Conservation (phyloP, 2,329 filamentous ascomycete species). For the Ophiostoma novo-ulmi region DNA sequence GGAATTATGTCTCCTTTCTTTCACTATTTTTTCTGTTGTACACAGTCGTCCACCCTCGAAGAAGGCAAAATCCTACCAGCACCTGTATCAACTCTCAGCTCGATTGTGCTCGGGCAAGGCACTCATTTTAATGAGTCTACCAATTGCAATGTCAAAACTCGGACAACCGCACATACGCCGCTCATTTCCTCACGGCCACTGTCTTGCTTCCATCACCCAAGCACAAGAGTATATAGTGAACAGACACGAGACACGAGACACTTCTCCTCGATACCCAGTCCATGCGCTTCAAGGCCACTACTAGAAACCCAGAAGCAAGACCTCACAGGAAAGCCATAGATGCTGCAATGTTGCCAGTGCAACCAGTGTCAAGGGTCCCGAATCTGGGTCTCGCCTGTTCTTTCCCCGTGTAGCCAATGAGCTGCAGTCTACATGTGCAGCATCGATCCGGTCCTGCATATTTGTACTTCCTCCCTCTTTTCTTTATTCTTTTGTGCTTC, state of each 20-base stretch:
- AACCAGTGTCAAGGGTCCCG: conserved; percentile 11
- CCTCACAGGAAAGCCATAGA: conserved; percentile 2
- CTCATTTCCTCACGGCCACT: conserved; percentile 6
- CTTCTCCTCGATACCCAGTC: background rate
- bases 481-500: background rate
- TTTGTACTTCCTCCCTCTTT: background rate
- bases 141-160: background rate
- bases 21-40: background rate
- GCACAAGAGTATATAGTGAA: background rate
- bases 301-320: background rate
- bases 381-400: conserved; percentile 23
- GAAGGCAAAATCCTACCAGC: background rate
- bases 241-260: background rate
- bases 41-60: background rate
- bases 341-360: conserved; percentile 11
- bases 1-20: background rate
- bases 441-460: conserved; percentile 20
- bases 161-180: background rate
- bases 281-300: background rate
- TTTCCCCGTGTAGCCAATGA: conserved; percentile 16
- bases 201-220: background rate
- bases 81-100: background rate
- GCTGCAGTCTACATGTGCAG: conserved; percentile 13
- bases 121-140: background rate
- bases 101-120: background rate